phyloP scores from a whole-genome alignment of 768 basidiomycete genomes.

The Coprinopsis marcescibilis region DNA sequence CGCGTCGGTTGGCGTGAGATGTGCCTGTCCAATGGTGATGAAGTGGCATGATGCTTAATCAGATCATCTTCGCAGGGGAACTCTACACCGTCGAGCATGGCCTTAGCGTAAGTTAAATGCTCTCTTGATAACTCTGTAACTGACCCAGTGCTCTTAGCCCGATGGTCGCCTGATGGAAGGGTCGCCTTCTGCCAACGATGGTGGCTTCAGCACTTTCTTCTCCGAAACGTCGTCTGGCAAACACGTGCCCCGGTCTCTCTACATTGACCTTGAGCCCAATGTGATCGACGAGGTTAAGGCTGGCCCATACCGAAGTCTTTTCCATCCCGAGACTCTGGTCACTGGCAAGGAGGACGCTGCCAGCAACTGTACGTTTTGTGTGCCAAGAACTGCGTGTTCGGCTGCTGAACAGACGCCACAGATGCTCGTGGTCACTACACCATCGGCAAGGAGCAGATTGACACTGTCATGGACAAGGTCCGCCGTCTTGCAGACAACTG shows the following conservation, averaged over 20 bases:
- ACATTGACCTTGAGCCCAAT: constrained; percentile 93
- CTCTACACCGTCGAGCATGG: constrained; percentile 98
- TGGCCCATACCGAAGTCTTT: constrained; percentile 87
- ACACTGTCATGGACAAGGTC: constrained; percentile 92
- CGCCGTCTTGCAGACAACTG: constrained; percentile 96
- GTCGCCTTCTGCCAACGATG: constrained; percentile 64
- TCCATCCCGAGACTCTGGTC: constrained; percentile 97
- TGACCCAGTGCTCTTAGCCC: constrained; percentile 47
- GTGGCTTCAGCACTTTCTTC: constrained; percentile 97
- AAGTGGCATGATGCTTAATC: constrained; percentile 34
- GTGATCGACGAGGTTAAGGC: constrained; percentile 93
- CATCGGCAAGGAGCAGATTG: constrained; percentile 96
- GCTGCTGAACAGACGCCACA: constrained; percentile 26
- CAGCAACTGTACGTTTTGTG: constrained; percentile 81
- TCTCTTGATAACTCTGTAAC: constrained; percentile 5
- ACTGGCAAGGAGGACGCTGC: constrained; percentile 99
- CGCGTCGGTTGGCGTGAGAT: constrained; percentile 27
- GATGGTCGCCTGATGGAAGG: constrained; percentile 82
- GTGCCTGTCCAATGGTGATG: constrained; percentile 14
- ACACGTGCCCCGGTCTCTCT: constrained; percentile 94
- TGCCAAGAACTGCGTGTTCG: constrained; percentile 6
- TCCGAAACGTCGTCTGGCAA: constrained; percentile 91
- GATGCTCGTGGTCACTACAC: constrained; percentile 99
- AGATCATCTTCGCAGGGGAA: constrained; percentile 62
- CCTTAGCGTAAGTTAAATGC: constrained; percentile 63